Evolutionary conservation across 768 basidiomycete genomes (phyloP).

Genomic region (Pulveroboletus frians): DNA sequence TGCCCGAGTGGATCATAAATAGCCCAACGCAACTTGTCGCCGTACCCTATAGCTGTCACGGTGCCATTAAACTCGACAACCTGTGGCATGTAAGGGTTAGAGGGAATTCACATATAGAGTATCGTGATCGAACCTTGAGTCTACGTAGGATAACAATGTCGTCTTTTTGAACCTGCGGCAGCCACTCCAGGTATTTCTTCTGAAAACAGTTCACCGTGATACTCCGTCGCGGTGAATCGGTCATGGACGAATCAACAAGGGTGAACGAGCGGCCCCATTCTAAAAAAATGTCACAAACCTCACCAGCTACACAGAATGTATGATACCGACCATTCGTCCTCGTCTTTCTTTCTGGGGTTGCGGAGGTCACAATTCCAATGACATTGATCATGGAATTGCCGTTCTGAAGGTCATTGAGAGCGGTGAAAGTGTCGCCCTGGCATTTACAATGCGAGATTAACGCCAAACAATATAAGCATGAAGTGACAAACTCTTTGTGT

Average conservation of each 20-base stretch:
- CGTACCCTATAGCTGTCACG: constrained; percentile 40
- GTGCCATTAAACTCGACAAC: constrained; percentile 27
- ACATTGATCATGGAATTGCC: constrained; percentile 22
- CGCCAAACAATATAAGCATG: background rate
- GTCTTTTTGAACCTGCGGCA: constrained; percentile 45
- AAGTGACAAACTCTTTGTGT: constrained; percentile 25
- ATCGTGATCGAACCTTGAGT: constrained; percentile 39
- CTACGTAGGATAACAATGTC: constrained; percentile 48
- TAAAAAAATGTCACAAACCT: constrained; percentile 20
- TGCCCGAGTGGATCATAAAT: constrained; percentile 42
- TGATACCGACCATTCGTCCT: constrained; percentile 24
- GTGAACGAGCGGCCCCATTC: constrained; percentile 43
- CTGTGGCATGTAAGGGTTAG: constrained; percentile 21
- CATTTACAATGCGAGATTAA: constrained; percentile 1
- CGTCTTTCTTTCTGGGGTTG: constrained; percentile 13
- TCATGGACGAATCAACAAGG: constrained; percentile 50
- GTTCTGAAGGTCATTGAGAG: constrained; percentile 12
- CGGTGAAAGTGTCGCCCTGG: constrained; percentile 26
- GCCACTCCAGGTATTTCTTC: constrained; percentile 40
- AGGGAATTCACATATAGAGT: background rate
- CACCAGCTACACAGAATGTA: background rate
- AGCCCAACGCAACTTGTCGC: constrained; percentile 49
- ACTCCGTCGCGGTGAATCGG: constrained; percentile 18
- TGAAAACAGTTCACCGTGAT: constrained; percentile 50
- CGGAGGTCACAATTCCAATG: constrained; percentile 29